These are phyloP conservation scores for Ramularia endophylla DNA, from an alignment of 2,329 filamentous ascomycete genomes.

Conservation along the genomic window DNA sequence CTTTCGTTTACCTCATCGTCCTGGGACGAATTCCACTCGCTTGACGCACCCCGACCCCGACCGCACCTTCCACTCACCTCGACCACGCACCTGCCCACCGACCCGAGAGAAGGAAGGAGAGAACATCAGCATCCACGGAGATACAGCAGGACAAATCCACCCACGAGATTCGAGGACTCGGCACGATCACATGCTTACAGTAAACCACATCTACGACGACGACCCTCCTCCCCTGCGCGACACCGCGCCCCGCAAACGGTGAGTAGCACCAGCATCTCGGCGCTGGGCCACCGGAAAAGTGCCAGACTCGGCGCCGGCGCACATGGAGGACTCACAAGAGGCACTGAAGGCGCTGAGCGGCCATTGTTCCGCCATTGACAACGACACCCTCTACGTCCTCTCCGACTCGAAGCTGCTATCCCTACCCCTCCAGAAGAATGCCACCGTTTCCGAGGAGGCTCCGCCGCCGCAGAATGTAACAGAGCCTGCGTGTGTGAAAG, in stretches of 20 bases:
- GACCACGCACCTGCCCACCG: no score
- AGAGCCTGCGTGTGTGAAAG: slow-evolving; percentile 71
- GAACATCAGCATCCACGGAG: no score
- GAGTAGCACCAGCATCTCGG: slow-evolving; percentile 1
- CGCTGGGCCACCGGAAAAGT: slow-evolving; percentile 13
- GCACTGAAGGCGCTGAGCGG: slow-evolving; percentile 65
- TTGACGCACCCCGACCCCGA: no score
- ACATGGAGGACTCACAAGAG: slow-evolving; percentile 64
- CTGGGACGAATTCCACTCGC: no score
- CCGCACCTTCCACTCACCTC: no score
- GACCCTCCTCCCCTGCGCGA: slow-evolving; percentile 3
- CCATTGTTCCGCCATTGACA: slow-evolving; percentile 74
- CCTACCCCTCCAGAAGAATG: slow-evolving; percentile 61
- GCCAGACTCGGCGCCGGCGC: slow-evolving; percentile 14
- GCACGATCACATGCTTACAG: slow-evolving; percentile 16
- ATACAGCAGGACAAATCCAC: no score
- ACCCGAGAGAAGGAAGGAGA: no score
- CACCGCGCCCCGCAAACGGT: background rate
- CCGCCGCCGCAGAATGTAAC: slow-evolving; percentile 61
- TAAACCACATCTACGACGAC: slow-evolving; percentile 3
- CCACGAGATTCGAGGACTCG: no score
- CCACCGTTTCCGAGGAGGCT: slow-evolving; percentile 62
- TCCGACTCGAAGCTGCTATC: slow-evolving; percentile 64
- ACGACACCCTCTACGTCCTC: slow-evolving; percentile 80
- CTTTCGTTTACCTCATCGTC: no score